A percentile compares a stretch with the other conserved stretches of the same genome.
phyloP scores from a whole-genome alignment of 2,329 filamentous ascomycete species.

The Malbranchea zuffiana region DNA sequence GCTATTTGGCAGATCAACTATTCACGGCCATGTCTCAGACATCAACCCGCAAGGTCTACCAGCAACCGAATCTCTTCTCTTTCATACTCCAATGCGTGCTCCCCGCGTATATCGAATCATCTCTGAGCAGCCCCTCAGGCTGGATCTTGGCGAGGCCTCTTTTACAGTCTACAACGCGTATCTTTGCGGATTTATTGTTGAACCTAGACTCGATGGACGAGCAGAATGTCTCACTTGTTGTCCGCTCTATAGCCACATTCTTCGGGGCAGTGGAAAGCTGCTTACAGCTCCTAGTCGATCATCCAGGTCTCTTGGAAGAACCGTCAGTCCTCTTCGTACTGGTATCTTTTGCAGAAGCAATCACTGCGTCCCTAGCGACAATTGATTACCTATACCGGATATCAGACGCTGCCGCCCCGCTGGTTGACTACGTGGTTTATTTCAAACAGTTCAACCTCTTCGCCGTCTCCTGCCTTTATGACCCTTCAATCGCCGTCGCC shows the following conservation, averaged over 20 bases:
- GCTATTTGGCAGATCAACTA: constrained; percentile 46
- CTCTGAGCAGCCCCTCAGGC: constrained; percentile 36
- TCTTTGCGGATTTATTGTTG: constrained; percentile 37
- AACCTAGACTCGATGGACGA: constrained; percentile 35
- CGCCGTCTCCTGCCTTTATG: constrained; percentile 21
- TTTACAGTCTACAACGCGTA: constrained; percentile 36
- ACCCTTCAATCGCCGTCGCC: constrained; percentile 12
- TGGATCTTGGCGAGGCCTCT: constrained; percentile 46
- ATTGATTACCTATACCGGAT: constrained; percentile 39
- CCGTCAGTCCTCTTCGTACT: constrained; percentile 31
- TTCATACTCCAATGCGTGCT: constrained; percentile 46
- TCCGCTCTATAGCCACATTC: constrained; percentile 29
- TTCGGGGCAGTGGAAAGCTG: constrained; percentile 30
- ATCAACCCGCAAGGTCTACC: constrained; percentile 31
- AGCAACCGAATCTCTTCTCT: constrained; percentile 39
- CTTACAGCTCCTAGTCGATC: constrained; percentile 27
- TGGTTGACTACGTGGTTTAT: constrained; percentile 27
- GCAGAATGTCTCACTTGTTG: constrained; percentile 27
- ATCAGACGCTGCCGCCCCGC: constrained; percentile 17
- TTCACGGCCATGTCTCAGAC: constrained; percentile 38
- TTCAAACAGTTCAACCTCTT: constrained; percentile 33
- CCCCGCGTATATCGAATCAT: constrained; percentile 45
- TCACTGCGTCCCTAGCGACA: constrained; percentile 31
- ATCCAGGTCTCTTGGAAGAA: constrained; percentile 28
- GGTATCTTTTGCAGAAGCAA: constrained; percentile 31